These are phyloP conservation scores for Leonotis leonurus DNA, from an alignment of 257 asterid species.

Conservation along the genomic window DNA sequence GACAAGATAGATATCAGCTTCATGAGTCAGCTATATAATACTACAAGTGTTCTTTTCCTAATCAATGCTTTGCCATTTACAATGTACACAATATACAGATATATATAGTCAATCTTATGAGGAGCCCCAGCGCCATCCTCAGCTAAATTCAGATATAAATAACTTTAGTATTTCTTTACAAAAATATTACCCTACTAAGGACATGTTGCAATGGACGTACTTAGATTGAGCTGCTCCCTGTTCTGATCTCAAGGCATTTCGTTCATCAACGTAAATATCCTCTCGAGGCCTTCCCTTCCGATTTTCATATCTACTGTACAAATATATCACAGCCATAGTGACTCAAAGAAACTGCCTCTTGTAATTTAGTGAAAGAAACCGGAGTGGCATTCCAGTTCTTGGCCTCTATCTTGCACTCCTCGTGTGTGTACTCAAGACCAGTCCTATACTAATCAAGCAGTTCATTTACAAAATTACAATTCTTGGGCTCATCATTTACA, in stretches of 20 bases:
- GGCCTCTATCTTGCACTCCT: background rate
- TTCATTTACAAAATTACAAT: constrained; percentile 17
- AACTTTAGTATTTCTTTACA: background rate
- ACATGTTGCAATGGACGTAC: background rate
- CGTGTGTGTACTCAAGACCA: constrained; percentile 1
- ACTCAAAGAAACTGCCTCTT: background rate
- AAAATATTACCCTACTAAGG: background rate
- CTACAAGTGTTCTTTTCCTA: no score
- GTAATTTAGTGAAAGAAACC: constrained; percentile 6
- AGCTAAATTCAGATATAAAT: no score
- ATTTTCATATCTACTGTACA: background rate
- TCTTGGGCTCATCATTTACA: background rate
- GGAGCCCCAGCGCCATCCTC: no score
- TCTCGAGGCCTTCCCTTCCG: background rate
- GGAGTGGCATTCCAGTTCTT: background rate
- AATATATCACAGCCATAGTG: background rate
- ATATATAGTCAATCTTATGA: no score
- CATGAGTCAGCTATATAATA: no score
- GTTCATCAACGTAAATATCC: background rate
- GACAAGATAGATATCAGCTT: no score
- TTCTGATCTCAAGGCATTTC: background rate
- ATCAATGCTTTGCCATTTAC: no score
- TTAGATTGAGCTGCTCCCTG: background rate
- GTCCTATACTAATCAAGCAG: constrained; percentile 4
- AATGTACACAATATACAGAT: no score